Percentiles rank a stretch among this genome's conserved stretches.
Evolutionary conservation across 1,139 yeast genomes (phyloP).

Genomic region (Sugiyamaella novakii): DNA sequence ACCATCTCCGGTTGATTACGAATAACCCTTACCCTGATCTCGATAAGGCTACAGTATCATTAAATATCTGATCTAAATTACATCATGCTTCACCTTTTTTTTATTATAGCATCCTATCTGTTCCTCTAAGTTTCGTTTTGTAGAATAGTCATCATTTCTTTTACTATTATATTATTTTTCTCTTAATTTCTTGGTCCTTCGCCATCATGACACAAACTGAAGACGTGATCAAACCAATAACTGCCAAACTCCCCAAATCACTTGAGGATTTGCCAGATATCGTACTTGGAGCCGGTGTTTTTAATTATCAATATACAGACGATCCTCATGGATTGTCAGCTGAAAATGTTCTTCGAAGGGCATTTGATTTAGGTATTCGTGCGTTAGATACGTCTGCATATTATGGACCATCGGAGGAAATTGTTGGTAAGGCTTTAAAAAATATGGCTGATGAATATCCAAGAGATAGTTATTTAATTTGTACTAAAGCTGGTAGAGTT

Average conservation of each 20-base stretch:
- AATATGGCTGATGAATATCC: conserved; percentile 49
- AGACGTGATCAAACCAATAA: conserved; percentile 13
- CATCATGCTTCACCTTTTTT: no score
- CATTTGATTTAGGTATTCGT: conserved; percentile 66
- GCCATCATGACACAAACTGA: conserved; percentile 1
- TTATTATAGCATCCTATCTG: no score
- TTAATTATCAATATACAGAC: conserved; percentile 73
- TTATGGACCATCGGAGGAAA: conserved; percentile 83
- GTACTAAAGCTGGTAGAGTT: conserved; percentile 87
- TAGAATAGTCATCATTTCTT: no score
- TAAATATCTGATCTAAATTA: no score
- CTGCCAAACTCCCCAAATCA: conserved; percentile 16
- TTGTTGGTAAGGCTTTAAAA: conserved; percentile 68
- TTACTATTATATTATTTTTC: no score
- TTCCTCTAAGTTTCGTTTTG: no score
- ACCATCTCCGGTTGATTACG: no score
- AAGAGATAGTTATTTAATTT: conserved; percentile 67
- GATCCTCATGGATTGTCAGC: conserved; percentile 64
- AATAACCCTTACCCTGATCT: no score
- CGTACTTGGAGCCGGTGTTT: conserved; percentile 83
- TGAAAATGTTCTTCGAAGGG: conserved; percentile 56
- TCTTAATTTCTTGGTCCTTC: background rate
- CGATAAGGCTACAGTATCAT: no score
- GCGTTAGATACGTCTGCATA: conserved; percentile 92
- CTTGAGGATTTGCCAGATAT: conserved; percentile 52